Conservation (phyloP, 1,139 yeast species). For the Lodderomyces pseudojiufengensis region DNA sequence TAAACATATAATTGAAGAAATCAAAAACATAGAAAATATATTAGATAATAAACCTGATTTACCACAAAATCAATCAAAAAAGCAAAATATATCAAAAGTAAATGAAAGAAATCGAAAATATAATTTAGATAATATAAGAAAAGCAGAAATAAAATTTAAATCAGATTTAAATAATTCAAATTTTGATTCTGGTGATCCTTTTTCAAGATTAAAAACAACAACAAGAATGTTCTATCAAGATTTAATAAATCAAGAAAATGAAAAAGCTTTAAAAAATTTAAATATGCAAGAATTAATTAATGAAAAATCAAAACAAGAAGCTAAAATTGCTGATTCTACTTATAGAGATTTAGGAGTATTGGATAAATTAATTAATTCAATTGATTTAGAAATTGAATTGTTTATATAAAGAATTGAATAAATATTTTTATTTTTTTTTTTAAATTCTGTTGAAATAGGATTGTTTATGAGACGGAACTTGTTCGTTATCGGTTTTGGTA, state of each 20-base stretch:
- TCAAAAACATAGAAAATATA: conserved; percentile 33
- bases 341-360: conserved; percentile 44
- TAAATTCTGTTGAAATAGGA: too few relatives aligned
- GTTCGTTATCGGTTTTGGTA: too few relatives aligned
- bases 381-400: conserved; percentile 33
- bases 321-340: conserved; percentile 38
- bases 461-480: too few relatives aligned
- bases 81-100: conserved; percentile 42
- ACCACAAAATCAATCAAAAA: conserved; percentile 1
- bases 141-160: conserved; percentile 67
- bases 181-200: conserved; percentile 69
- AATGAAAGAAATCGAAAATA: conserved; percentile 80
- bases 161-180: conserved; percentile 18
- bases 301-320: conserved; percentile 38
- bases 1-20: conserved; percentile 50
- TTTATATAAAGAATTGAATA: conserved; percentile 2
- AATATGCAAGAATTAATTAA: conserved; percentile 34
- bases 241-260: conserved; percentile 42
- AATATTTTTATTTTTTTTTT: not conserved
- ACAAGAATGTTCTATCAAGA: conserved; percentile 76
- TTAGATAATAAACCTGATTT: conserved; percentile 14
- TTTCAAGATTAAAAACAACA: conserved; percentile 81
- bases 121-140: conserved; percentile 71
- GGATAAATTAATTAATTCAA: conserved; percentile 36
- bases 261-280: conserved; percentile 42